Conservation (phyloP, 2,329 filamentous ascomycete genomes). For the Albophoma yamanashiensis region DNA sequence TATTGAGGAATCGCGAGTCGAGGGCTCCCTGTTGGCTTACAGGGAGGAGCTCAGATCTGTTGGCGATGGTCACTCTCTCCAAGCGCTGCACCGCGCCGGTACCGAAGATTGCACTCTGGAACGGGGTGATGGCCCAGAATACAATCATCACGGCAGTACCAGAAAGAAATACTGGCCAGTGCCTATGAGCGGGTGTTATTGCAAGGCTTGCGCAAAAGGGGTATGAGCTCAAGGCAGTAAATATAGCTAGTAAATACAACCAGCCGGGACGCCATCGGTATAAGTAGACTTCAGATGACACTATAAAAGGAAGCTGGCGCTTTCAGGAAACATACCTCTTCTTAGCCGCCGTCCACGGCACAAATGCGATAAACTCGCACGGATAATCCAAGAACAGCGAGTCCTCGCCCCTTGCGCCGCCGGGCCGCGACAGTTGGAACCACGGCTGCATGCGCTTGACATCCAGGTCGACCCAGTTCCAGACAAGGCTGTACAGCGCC, state of each 20-base stretch:
- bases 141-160: conserved; percentile 28
- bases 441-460: conserved; percentile 49
- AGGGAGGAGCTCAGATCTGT: conserved; percentile 5
- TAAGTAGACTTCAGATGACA: too few relatives aligned
- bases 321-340: conserved; percentile 14
- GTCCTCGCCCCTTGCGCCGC: conserved; percentile 29
- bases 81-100: conserved; percentile 17
- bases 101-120: conserved; percentile 44
- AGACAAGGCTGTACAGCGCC: conserved; percentile 43
- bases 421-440: conserved; percentile 39
- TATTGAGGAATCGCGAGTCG: conserved; percentile 16
- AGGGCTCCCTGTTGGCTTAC: background rate
- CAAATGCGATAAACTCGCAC: conserved; percentile 21
- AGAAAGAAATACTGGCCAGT: conserved; percentile 6
- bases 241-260: conserved; percentile 9
- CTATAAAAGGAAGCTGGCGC: background rate
- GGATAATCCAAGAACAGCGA: conserved; percentile 46
- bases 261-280: background rate
- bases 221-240: conserved; percentile 9
- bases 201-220: background rate
- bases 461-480: conserved; percentile 51
- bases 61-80: background rate
- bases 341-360: conserved; percentile 18
- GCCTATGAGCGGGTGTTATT: background rate
- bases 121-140: conserved; percentile 39